Evolutionary conservation across 2,329 filamentous ascomycete species (phyloP), one percentile per base, ranked within the genome.

Genomic region (Lecanosticta acicola): DNA sequence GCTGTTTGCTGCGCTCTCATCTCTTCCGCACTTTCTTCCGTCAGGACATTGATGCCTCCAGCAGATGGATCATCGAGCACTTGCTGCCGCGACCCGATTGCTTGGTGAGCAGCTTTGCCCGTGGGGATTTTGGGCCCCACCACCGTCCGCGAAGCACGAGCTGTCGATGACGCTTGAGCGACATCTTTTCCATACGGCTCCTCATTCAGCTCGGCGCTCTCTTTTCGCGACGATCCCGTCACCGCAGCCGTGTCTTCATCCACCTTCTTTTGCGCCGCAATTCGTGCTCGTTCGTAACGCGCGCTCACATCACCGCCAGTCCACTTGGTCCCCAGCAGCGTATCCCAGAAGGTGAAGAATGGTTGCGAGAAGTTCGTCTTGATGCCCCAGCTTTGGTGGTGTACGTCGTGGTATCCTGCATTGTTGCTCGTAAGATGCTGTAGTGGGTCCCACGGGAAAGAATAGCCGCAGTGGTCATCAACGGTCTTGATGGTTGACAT

Each of bases 331-430:
- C 83, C 82, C 17, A 95, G 73, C 20, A 89, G 63, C 38, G 79
- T 76, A 66, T 98, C 93, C 88, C 93, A 97, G 70, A 96, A 89
- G 39, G 86, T 96, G 71, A 97, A 96, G 71, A 90, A 94, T 2
- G 87, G 87, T 68, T 94, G 87, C 39, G 58, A 62, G 50, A 66
- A 94, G 70, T 94, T 94, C 54, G 84, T 86, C 78, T 97, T 98
- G 76, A 98, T 95, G 46, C 93, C 93, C 90, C 91, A 97, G 68
- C 87, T 94, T 70, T 98, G 93, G 71, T 98, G 93, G 69, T 98
- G 93, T 48, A 98, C 91, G 63, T 98, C 93, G 64, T 98, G 93
- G 68, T 97, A 98, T 29, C 83, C 84, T 19, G 93, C 91, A 59
- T 97, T 96, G 75, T 98, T 97, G 66, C 85, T 85, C 36, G 90